phyloP scores from a whole-genome alignment of 805 yeast genomes.

The Candida manassasensis region DNA sequence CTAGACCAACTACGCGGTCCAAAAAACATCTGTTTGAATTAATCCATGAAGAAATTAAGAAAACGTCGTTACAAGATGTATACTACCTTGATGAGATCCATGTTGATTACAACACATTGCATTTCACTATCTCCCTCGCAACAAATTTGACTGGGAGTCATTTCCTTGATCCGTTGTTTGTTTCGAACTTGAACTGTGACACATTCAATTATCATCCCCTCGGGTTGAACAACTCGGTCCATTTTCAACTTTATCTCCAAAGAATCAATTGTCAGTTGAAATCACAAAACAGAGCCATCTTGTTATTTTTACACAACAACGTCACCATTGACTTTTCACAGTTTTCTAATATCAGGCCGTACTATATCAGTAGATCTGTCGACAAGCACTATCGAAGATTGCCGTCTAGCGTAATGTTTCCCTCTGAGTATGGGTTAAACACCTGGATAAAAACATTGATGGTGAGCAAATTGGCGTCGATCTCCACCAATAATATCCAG shows the following conservation, averaged over 20 bases:
- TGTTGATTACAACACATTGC: conserved; percentile 1
- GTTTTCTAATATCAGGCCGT: conserved; percentile 8
- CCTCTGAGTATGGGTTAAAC: conserved; percentile 8
- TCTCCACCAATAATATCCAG: not conserved
- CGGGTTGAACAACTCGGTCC: conserved; percentile 9
- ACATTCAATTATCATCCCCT: conserved; percentile 9
- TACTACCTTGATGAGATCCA: conserved; percentile 10
- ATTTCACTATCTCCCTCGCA: conserved; percentile 6
- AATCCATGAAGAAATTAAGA: not conserved
- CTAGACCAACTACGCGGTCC: not conserved
- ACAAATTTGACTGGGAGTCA: conserved; percentile 7
- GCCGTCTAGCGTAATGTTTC: conserved; percentile 1
- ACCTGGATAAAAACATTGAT: conserved; percentile 5
- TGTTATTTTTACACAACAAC: conserved; percentile 8
- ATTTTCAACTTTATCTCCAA: conserved; percentile 7
- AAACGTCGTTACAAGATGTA: not conserved
- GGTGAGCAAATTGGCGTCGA: not conserved
- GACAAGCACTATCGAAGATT: conserved; percentile 5
- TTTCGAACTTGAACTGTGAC: conserved; percentile 1
- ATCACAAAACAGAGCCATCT: conserved; percentile 5
- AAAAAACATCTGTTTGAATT: not conserved
- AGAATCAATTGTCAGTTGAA: conserved; percentile 8
- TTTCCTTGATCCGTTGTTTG: conserved; percentile 9
- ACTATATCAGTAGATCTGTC: conserved; percentile 5
- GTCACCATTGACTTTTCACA: not conserved